A percentile compares a stretch with the other conserved stretches of the same genome.
Evolutionary conservation across 2,329 filamentous ascomycete genomes (phyloP).

Genomic region (Tetracladium maxilliforme): DNA sequence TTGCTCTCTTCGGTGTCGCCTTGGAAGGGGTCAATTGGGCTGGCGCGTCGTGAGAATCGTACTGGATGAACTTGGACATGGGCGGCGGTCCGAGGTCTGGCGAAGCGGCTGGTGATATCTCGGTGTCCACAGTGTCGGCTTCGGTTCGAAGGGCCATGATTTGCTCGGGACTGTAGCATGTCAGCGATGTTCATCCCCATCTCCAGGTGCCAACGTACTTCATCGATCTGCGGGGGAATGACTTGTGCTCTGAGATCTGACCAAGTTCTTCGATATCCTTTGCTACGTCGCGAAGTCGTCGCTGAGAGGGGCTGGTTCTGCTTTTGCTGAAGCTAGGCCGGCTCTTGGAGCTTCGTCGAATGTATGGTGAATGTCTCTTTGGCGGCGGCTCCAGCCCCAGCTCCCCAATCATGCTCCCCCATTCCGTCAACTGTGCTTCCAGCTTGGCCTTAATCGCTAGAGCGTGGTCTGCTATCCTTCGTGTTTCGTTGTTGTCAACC

Average conservation of each 20-base stretch:
- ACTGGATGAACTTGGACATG: too few species aligned
- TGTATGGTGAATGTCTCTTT: slow-evolving; percentile 28
- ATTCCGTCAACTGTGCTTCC: slow-evolving; percentile 57
- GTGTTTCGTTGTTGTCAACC: slow-evolving; percentile 43
- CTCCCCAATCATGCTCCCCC: slow-evolving; percentile 49
- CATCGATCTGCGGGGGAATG: slow-evolving; percentile 51
- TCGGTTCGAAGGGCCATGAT: too few species aligned
- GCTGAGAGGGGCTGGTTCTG: too few species aligned
- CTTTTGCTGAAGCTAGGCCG: too few species aligned
- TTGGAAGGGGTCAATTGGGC: slow-evolving; percentile 4
- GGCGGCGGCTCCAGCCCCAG: slow-evolving; percentile 46
- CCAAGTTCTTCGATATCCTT: too few species aligned
- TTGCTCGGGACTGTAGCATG: slow-evolving; percentile 36
- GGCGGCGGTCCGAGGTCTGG: slow-evolving; percentile 55
- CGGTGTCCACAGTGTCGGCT: slow-evolving; percentile 35
- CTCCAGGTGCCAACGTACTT: slow-evolving; percentile 44
- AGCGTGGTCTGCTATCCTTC: slow-evolving; percentile 49
- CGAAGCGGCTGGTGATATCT: too few species aligned
- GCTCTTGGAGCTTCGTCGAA: too few species aligned
- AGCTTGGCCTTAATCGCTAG: slow-evolving; percentile 55
- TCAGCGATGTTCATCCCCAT: too few species aligned
- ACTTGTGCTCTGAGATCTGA: slow-evolving; percentile 61
- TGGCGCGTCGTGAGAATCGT: too few species aligned
- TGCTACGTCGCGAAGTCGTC: too few species aligned
- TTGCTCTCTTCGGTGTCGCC: too few species aligned